phyloP scores from a whole-genome alignment of 2,329 filamentous ascomycete species.

The Monosporascus sp. region DNA sequence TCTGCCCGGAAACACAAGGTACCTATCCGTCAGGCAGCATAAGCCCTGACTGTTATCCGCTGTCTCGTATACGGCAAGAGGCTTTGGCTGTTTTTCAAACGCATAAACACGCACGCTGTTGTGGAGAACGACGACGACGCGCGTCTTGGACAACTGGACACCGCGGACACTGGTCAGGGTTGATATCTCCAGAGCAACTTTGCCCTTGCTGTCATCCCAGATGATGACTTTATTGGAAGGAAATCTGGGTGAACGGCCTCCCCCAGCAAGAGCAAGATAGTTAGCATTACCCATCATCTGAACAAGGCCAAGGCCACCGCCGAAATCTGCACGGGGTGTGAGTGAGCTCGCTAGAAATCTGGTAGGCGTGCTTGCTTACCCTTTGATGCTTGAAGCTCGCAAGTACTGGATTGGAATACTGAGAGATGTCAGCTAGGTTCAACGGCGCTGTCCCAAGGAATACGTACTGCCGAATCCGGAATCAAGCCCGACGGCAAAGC shows the following conservation, averaged over 20 bases:
- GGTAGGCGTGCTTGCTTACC: conserved; percentile 26
- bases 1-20: conserved; percentile 81
- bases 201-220: conserved; percentile 83
- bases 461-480: conserved; percentile 76
- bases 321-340: conserved; percentile 43
- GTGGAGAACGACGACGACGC: conserved; percentile 74
- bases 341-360: conserved; percentile 1
- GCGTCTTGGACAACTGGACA: conserved; percentile 69
- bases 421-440: conserved; percentile 14
- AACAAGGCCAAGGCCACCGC: conserved; percentile 74
- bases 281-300: conserved; percentile 86
- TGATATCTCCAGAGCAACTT: conserved; percentile 69
- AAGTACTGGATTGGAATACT: conserved; percentile 73
- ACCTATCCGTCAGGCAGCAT: conserved; percentile 68
- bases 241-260: conserved; percentile 79
- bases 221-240: conserved; percentile 87
- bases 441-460: neutral
- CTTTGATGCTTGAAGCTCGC: conserved; percentile 57
- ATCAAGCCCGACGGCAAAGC: conserved; percentile 83
- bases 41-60: conserved; percentile 78
- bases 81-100: conserved; percentile 67
- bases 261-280: conserved; percentile 85
- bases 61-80: conserved; percentile 76
- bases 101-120: conserved; percentile 79
- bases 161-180: conserved; percentile 76